phyloP scores from a whole-genome alignment of 192 early-diverging fungal species.

The Phlyctochytrium planicorne region DNA sequence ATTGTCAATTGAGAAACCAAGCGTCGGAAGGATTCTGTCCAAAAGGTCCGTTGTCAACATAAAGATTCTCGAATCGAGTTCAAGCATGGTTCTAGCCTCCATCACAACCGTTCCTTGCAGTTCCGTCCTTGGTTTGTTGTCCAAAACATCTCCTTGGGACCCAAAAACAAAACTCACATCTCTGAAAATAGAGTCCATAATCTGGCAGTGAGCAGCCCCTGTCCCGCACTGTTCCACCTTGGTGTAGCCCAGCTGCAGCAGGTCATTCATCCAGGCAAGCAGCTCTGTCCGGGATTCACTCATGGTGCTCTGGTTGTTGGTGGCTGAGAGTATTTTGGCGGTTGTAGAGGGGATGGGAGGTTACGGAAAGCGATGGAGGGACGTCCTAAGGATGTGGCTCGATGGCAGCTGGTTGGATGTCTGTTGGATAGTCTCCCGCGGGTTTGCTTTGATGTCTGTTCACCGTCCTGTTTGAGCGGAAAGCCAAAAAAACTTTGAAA shows the following conservation, averaged over 20 bases:
- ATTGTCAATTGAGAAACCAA: too few relatives aligned
- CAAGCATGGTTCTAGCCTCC: too few relatives aligned
- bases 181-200: slow-evolving; percentile 72
- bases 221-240: slow-evolving; percentile 95
- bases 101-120: too few relatives aligned
- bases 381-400: too few relatives aligned
- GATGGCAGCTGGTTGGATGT: neutral
- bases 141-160: too few relatives aligned
- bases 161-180: slow-evolving; percentile 32
- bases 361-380: neutral
- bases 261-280: slow-evolving; percentile 92
- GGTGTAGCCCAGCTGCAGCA: slow-evolving; percentile 85
- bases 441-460: neutral
- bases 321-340: neutral
- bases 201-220: slow-evolving; percentile 78
- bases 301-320: neutral
- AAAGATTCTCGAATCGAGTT: too few relatives aligned
- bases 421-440: neutral
- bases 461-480: too few relatives aligned
- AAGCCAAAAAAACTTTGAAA: too few relatives aligned
- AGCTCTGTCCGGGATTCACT: slow-evolving; percentile 81
- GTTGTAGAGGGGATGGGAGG: neutral
- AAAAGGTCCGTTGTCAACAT: too few relatives aligned
- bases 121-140: too few relatives aligned
- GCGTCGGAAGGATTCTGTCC: too few relatives aligned